These are phyloP conservation scores for Xylaria acuta DNA, from an alignment of 495 filamentous ascomycete genomes.

Conservation along the genomic window DNA sequence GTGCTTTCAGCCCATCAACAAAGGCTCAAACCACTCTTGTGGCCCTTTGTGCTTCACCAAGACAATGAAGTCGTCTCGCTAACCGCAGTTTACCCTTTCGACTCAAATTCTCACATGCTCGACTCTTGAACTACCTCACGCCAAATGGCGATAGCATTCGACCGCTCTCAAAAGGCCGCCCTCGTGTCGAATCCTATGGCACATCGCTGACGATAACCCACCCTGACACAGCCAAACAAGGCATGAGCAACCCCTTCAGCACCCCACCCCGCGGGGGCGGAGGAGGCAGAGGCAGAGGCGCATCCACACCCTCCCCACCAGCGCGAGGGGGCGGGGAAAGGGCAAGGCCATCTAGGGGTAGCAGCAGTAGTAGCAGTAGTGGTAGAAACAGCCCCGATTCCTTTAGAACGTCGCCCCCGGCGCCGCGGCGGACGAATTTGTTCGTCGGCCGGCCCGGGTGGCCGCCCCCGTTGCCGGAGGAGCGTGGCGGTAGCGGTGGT, in stretches of 20 bases:
- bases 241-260: neutral
- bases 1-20: constrained; percentile 1
- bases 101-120: neutral
- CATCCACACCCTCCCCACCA: neutral
- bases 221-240: neutral
- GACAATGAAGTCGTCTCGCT: neutral
- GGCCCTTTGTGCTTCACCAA: neutral
- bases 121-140: neutral
- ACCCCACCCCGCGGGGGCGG: neutral
- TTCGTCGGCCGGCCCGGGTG: neutral
- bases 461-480: neutral
- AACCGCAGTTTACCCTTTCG: neutral
- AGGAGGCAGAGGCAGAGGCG: constrained; percentile 6
- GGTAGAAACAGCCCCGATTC: constrained; percentile 6
- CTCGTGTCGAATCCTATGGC: neutral
- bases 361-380: neutral
- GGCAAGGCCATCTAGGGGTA: neutral
- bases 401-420: neutral
- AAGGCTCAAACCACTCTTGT: neutral
- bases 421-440: neutral
- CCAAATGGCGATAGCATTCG: neutral
- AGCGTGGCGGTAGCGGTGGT: neutral
- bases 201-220: neutral
- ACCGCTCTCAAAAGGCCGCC: neutral
- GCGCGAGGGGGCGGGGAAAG: neutral